A percentile compares a stretch with the other conserved stretches of the same genome.
These are phyloP conservation scores for Halteria grandinella DNA, from an alignment of 73 alveolate genomes.

Conservation along the genomic window DNA sequence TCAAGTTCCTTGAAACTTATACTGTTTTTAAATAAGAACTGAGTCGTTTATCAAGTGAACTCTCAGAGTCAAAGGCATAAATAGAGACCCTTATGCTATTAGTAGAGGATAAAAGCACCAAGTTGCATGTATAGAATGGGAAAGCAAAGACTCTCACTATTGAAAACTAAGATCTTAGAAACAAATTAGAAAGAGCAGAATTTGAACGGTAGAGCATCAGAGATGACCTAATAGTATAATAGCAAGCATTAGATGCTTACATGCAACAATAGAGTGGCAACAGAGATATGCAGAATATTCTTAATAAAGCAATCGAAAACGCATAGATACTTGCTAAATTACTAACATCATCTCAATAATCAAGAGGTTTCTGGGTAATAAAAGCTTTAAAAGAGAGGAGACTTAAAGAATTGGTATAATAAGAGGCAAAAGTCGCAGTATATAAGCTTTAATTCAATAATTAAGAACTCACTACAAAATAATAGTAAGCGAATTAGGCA, in stretches of 20 bases:
- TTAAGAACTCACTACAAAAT: no score
- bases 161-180: neutral
- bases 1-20: conserved; percentile 20
- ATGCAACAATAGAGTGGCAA: no score
- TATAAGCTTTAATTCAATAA: no score
- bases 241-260: conserved; percentile 41
- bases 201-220: conserved; percentile 8
- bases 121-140: neutral
- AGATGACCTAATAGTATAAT: conserved; percentile 26
- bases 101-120: conserved; percentile 12
- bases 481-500: no score
- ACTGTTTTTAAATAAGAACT: conserved; percentile 18
- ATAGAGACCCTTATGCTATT: conserved; percentile 27
- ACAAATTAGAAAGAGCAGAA: conserved; percentile 4
- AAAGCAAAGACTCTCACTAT: neutral
- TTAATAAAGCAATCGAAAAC: no score
- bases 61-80: conserved; percentile 15
- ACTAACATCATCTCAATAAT: no score
- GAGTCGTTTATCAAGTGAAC: conserved; percentile 5
- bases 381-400: no score
- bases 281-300: no score
- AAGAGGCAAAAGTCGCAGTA: no score
- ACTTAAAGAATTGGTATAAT: no score
- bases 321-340: no score
- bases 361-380: no score